phyloP scores from a whole-genome alignment of 192 early-diverging fungal species.

The Tieghemiomyces parasiticus region DNA sequence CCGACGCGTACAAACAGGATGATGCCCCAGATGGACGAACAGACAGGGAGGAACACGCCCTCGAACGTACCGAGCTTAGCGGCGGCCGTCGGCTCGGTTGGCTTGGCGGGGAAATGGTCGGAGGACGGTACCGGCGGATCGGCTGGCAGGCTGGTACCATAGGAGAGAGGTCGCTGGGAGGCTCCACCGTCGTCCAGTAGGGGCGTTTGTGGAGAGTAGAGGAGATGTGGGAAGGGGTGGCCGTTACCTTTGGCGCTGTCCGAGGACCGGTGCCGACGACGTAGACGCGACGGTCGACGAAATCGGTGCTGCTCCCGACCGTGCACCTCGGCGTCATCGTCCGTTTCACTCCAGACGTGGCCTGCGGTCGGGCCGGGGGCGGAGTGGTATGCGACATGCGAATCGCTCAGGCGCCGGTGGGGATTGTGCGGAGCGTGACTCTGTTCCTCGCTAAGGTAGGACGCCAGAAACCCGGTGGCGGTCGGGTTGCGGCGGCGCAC shows the following conservation, averaged over 20 bases:
- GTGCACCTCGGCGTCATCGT: too few species aligned
- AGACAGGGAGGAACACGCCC: constrained; percentile 57
- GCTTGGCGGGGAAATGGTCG: background rate
- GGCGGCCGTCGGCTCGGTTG: background rate
- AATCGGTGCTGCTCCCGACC: too few species aligned
- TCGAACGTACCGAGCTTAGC: constrained; percentile 47
- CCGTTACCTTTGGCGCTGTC: background rate
- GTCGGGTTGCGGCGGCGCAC: too few species aligned
- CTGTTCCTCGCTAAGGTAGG: background rate
- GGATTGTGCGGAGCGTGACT: background rate
- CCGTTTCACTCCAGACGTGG: too few species aligned
- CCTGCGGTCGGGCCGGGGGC: too few species aligned
- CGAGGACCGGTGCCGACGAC: too few species aligned
- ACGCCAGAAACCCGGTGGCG: too few species aligned
- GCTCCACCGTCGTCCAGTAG: background rate
- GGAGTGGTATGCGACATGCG: too few species aligned
- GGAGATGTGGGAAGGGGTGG: background rate
- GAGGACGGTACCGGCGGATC: background rate
- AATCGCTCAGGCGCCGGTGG: too few species aligned
- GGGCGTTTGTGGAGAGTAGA: background rate
- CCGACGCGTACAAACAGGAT: constrained; percentile 55
- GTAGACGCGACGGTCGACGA: constrained; percentile 4
- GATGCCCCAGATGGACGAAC: constrained; percentile 55
- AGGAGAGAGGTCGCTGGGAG: background rate
- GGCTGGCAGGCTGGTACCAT: background rate